Evolutionary conservation across 768 basidiomycete genomes (phyloP), one percentile per base, ranked within the genome.

Genomic region (Lyophyllum semitale): DNA sequence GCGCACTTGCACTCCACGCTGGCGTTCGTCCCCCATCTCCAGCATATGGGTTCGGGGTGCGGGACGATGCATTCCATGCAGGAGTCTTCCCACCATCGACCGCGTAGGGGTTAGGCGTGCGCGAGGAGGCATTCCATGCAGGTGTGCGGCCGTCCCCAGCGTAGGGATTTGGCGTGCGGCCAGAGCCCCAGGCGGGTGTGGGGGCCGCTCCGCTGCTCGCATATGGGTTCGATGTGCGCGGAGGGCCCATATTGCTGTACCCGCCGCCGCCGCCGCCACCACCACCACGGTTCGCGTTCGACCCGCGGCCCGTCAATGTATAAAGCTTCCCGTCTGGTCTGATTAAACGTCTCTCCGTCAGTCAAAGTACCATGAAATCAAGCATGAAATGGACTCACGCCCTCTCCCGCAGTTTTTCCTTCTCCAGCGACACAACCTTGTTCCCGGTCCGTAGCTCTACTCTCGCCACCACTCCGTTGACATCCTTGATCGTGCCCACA

Each of bases 381-480:
- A 7, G 53, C 30, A 27, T 8, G 12, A 18, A n/a, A 17, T 44
- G 23, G 32, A 80, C 90, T 66, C 65, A 93, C 92, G 84, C 69
- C 72, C 87, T 81, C 53, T 87, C 80, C 58, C 83, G 80, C 18
- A 96, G 71, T 65, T 91, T 92, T 42, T 82, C 80, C 65, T 94
- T 92, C 45, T 91, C 89, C 54, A 98, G 86, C 35, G 87, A 88
- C 54, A 99, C 86, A 20, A 95, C 78, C 71, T 93, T 95, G 71
- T 95, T 95, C 17, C 79, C 78, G 35, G 88, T 89, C 13, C 93
- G 87, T n/a, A 99, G 76, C 70, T 98, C 97, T 13, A 99, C 94
- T 38, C 97, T 84, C 1, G 89, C 92, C 53, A 85, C 77, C 35
- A 80, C 78, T 4, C 95, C 96, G 55, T 95, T 96, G 26, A 94